Evolutionary conservation across 805 yeast genomes (phyloP), one percentile per base, ranked within the genome.

Genomic region (Isabelozyma rhagii): DNA sequence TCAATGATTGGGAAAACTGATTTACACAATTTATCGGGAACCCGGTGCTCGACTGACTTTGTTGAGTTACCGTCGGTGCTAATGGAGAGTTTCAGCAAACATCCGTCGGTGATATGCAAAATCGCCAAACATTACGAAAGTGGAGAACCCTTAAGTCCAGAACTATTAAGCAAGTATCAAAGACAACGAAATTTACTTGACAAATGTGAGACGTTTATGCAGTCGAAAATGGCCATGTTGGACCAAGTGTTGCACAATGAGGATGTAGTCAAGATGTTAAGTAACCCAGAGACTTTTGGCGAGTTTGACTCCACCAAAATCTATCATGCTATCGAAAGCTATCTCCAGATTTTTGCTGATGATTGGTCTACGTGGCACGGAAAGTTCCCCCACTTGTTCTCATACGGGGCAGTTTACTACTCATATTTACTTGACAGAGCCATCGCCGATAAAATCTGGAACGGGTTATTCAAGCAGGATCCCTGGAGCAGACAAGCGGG

Each of bases 41-140:
- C 99, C 0, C 78, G 99, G 51, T 93, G 98, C 64, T 87, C 89
- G 4, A 89, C 98, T 0, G 99, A 94, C 66, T 94, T 94, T 70
- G 99, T 94, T 14, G 99, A 94, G 66, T 71, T 94, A 42, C 99
- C 99, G 1, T 90, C 97, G 11, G 93, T 94, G n/a, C 67, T 94
- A 48, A 93, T 92, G 96, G 99, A 94, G 64, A 85, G 84, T 57
- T 94, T 94, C 69, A 92, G 96, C 18, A 81, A 83, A 43, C 93
- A 89, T 62, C 83, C 85, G 8, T 72, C 91, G 41, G 97, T 94
- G 0, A 68, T 94, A 41, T 71, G 80, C 45, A 69, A 81, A 27
- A 87, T 88, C 57, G 96, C 96, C 1, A 73, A 77, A 43, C 96
- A 92, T 66, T 75, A 82, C 59, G 67, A 72, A 51, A 88, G 96